Evolutionary conservation across 495 filamentous ascomycete species (phyloP), one percentile per base, ranked within the genome.

Genomic region (Astrothelium macrocarpum): DNA sequence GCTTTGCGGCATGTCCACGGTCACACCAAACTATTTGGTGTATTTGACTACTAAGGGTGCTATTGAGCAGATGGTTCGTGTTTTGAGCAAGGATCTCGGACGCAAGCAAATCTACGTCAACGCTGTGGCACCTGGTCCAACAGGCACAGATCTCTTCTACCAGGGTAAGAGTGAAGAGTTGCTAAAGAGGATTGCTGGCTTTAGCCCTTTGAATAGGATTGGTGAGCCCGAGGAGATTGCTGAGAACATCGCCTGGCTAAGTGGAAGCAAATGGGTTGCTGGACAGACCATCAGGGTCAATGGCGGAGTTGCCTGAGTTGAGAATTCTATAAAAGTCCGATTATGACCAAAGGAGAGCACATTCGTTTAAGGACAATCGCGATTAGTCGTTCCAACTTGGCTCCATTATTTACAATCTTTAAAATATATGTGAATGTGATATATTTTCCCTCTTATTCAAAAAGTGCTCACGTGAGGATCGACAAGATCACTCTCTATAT

Each of bases 11-110:
- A 66, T 74, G 7, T 78, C 75, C 0, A 74, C 66, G 1, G 76
- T 89, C 11, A 73, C 76, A n/a, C 83, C 86, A 1, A 70, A 71
- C 1, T 88, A 88, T 66, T 76, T 87, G 36, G 75, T 86, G 32
- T 90, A 90, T 68, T 73, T 74, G 32, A 74, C 80, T 0, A 83
- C 80, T 61, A 90, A 90, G 67, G 87, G 85, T 59, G 84, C 87
- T 4, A 80, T 90, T 53, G 85, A 90, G 70, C 85, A 89, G 69
- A 85, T 90, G 77, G 79, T 80, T 0, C 79, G 85, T 7, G 76
- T 82, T 16, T 71, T 88, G 49, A 77, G 82, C 53, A 89, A 89
- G 71, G 85, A 87, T 56, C 78, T 90, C 45, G 86, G 78, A 4
- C 71, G 77, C 10, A 82, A 81, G 62, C 80, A 80, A 0, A 85